Base-by-base conservation (phyloP, 768 basidiomycete genomes). In the Sistotremastrum suecicum region DNA sequence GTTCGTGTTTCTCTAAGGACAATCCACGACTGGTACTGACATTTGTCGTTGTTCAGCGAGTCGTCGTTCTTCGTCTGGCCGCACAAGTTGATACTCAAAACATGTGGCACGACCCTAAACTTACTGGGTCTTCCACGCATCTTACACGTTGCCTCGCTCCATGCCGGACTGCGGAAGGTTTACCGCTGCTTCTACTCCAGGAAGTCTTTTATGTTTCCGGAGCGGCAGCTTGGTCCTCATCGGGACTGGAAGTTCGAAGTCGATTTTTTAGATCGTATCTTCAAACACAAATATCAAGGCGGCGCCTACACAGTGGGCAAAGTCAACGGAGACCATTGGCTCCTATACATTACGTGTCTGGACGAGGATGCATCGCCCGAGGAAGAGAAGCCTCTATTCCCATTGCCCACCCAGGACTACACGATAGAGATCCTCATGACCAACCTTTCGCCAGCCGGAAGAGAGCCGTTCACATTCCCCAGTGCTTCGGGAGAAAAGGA, bases 351-450 rank as follows among this genome's bases (percentile, higher is more conserved):
- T 54, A 90, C 89, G 12, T 71, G 67, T 1, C 82, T 86, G 9
- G 58, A 61, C 32, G 64, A 66, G 39, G 48, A 51, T 31, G 48
- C 48, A 39, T 49, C 42, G 4, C 30, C 28, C 42, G 29, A 43
- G 12, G 50, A 29, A 29, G 51, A 46, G 32, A 49, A 39, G n/a
- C 50, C 51, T n/a, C 48, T 54, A 39, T 6, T 48, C 7, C 46
- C 48, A 40, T 53, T 60, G 9, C 37, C 53, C 12, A 60, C 66
- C 42, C 75, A 75, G 50, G 95, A 98, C 63, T 91, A 83, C 58
- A 98, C 95, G 42, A 83, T 99, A 59, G 95, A 99, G 66, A 91
- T 99, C 58, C 78, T 98, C 57, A 99, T 99, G 95, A 88, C 89
- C 43, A 75, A 85, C 52, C 76, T 99, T 12, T 75, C 82, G 10